These are phyloP conservation scores for Lyophyllum semitale DNA, from an alignment of 768 basidiomycete genomes.

Conservation along the genomic window DNA sequence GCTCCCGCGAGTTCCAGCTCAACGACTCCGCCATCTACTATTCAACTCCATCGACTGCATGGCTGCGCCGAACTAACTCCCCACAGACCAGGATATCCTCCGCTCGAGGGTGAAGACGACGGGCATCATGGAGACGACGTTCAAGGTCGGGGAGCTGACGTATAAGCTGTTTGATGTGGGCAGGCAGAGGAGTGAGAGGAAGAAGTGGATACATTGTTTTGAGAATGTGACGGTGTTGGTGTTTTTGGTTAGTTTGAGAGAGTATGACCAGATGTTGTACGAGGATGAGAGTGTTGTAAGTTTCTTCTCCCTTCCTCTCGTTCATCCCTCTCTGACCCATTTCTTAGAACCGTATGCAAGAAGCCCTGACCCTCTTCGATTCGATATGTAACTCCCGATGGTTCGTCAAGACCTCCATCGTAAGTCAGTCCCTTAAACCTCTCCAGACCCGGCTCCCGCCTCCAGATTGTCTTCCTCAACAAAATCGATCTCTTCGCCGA, in stretches of 20 bases:
- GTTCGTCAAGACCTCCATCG: constrained; percentile 93
- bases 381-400: constrained; percentile 95
- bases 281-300: constrained; percentile 42
- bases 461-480: constrained; percentile 87
- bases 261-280: constrained; percentile 63
- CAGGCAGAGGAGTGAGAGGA: constrained; percentile 81
- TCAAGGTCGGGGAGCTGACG: constrained; percentile 88
- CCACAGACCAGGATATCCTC: constrained; percentile 92
- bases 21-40: constrained; percentile 95
- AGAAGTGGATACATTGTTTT: constrained; percentile 95
- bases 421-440: constrained; percentile 26
- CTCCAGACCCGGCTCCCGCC: background rate
- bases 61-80: constrained; percentile 70
- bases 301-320: constrained; percentile 17
- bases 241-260: constrained; percentile 87
- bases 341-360: constrained; percentile 89
- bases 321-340: background rate
- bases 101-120: constrained; percentile 93
- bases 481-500: constrained; percentile 94
- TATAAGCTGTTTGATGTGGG: constrained; percentile 91
- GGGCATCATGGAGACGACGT: constrained; percentile 93
- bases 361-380: constrained; percentile 90
- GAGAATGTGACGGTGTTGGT: constrained; percentile 90
- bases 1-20: constrained; percentile 90
- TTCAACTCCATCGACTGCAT: constrained; percentile 86